These are phyloP conservation scores for Lomentospora prolificans DNA, from an alignment of 2,329 filamentous ascomycete species.

Conservation along the genomic window DNA sequence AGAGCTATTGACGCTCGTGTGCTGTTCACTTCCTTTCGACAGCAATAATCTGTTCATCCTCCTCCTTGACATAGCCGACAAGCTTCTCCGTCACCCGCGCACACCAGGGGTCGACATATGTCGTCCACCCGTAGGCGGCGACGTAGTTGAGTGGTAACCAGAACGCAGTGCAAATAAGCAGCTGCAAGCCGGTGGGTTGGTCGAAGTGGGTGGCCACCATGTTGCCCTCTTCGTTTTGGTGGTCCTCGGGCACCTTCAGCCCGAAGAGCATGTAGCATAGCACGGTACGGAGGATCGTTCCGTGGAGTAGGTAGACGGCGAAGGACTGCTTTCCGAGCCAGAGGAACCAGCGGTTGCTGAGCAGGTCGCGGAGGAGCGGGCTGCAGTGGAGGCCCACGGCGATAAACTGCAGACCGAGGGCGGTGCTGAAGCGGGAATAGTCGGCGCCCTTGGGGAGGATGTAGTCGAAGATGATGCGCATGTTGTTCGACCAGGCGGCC, in stretches of 20 bases:
- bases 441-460: conserved; percentile 38
- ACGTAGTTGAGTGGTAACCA: conserved; percentile 38
- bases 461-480: conserved; percentile 29
- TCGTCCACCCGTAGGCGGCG: conserved; percentile 39
- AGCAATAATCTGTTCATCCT: background rate
- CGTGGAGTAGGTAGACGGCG: conserved; percentile 55
- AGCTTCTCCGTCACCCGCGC: conserved; percentile 30
- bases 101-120: conserved; percentile 43
- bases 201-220: conserved; percentile 24
- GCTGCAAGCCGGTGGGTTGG: conserved; percentile 24
- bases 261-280: conserved; percentile 52
- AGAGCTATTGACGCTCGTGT: no score
- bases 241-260: conserved; percentile 25
- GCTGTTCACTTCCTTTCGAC: background rate
- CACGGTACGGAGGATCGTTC: conserved; percentile 47
- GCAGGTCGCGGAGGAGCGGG: conserved; percentile 35
- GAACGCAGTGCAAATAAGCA: conserved; percentile 29
- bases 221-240: conserved; percentile 25
- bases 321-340: conserved; percentile 57
- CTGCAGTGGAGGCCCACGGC: conserved; percentile 43
- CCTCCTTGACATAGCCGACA: conserved; percentile 12
- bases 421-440: conserved; percentile 29
- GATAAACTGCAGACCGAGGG: conserved; percentile 30
- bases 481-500: conserved; percentile 41
- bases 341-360: conserved; percentile 45